These are phyloP conservation scores for Blastobotrys ciferrii DNA, from an alignment of 1,139 yeast species.

Conservation along the genomic window DNA sequence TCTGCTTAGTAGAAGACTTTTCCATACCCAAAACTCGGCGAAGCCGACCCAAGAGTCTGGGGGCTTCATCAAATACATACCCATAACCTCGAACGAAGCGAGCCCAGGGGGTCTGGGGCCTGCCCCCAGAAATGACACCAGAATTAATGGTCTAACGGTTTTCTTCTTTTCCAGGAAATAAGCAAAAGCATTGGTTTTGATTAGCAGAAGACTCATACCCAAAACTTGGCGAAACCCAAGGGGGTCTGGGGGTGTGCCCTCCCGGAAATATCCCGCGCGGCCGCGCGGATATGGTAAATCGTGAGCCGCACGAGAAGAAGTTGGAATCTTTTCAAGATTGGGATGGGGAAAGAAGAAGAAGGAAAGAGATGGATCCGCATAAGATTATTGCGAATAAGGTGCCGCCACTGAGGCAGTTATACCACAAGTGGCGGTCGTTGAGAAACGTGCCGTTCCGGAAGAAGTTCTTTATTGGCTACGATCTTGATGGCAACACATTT, in stretches of 20 bases:
- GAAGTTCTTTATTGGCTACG: slow-evolving; percentile 55
- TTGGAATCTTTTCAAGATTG: too few species aligned
- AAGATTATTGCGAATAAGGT: slow-evolving; percentile 33
- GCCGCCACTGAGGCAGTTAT: slow-evolving; percentile 40
- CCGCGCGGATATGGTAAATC: background rate
- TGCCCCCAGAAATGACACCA: too few species aligned
- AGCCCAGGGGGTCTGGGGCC: too few species aligned
- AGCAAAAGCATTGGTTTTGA: too few species aligned
- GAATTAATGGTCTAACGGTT: too few species aligned
- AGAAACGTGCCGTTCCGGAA: slow-evolving; percentile 65
- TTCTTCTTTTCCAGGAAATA: too few species aligned
- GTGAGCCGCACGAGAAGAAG: background rate
- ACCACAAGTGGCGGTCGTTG: slow-evolving; percentile 60
- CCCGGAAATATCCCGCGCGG: background rate
- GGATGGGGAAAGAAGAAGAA: background rate
- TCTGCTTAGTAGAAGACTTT: too few species aligned
- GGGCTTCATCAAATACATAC: too few species aligned
- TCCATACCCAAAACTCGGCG: too few species aligned
- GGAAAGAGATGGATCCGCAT: slow-evolving; percentile 39
- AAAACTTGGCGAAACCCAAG: background rate
- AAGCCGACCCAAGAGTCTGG: too few species aligned
- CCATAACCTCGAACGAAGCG: too few species aligned
- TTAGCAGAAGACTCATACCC: too few species aligned
- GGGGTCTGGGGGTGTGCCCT: background rate
- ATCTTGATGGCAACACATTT: slow-evolving; percentile 75